Base-by-base conservation (phyloP, 805 yeast genomes). In the Ogataea trehalophila region DNA sequence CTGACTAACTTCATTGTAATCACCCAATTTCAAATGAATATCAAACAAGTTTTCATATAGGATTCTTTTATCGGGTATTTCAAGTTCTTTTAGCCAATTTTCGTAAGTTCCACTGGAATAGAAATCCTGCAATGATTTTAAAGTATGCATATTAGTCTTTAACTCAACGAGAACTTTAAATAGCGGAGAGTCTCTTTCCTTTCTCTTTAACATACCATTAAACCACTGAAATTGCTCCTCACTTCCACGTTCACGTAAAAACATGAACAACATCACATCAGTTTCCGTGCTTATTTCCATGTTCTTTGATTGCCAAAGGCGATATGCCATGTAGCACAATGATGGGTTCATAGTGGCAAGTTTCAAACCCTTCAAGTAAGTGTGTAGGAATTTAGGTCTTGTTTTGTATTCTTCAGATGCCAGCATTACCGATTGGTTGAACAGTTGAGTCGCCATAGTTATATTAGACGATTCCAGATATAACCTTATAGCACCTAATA, bases 381-480 rank as follows among this genome's bases (percentile, higher is more conserved):
- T 42, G 37, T 55, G 55, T 23, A 62, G 43, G 14, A 63, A 15
- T 6, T 39, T 33, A 8, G 41, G 31, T 15, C n/a, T 13, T 23
- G 26, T 26, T 13, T 26, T 26, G 31, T 26, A 26, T 15, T n/a
- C 17, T 18, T 39, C 20, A 6, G 39, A 20, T 18, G 33, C 23
- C 41, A 39, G 26, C 55, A 60, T 49, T 2, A 62, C 63, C n/a
- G 58, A 52, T 42, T 58, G 64, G 36, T 58, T 60, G 44, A 63
- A 65, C 9, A 64, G 41, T 50, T 60, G 63, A 3, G 53, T 52
- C 7, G 69, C 67, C 47, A 54, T 49, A 29, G 51, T 50, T 14
- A 62, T 51, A 41, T 26, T 26, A 26, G 31, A 26, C 31, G 60
- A 58, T 34, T 57, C 65, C 7, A 60, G 51, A 37, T 56, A 50